These are phyloP conservation scores for Arthroderma uncinatum DNA, from an alignment of 2,329 filamentous ascomycete species.

Conservation along the genomic window DNA sequence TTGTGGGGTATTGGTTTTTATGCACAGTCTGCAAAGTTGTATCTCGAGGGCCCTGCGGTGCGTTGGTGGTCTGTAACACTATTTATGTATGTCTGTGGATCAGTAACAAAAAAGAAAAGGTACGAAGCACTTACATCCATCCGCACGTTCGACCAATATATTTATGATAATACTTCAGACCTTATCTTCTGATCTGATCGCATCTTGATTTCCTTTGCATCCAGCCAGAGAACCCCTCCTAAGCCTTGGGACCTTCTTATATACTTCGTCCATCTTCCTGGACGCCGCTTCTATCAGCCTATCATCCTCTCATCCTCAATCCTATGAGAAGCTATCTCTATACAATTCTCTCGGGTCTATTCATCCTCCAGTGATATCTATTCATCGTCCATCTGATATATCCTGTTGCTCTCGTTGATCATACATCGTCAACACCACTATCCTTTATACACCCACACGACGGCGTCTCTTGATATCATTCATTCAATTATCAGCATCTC, in stretches of 20 bases:
- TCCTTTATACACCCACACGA: not conserved
- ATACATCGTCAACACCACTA: not conserved
- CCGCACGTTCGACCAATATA: slow-evolving; percentile 1
- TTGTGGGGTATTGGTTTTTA: slow-evolving; percentile 2
- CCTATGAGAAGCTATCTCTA: not conserved
- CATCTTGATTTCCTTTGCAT: not conserved
- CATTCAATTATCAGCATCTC: not conserved
- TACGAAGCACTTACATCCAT: not conserved
- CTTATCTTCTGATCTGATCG: not conserved
- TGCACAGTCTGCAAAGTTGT: not conserved
- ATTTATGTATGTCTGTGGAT: slow-evolving; percentile 2
- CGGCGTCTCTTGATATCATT: not conserved
- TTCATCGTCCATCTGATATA: no score
- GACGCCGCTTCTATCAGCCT: not conserved
- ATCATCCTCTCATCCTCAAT: not conserved
- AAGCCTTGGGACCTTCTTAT: not conserved
- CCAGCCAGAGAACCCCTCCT: not conserved
- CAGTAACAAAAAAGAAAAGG: slow-evolving; percentile 1
- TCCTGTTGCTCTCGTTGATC: no score
- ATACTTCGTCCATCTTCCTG: not conserved
- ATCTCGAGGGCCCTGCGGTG: not conserved
- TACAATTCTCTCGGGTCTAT: not conserved
- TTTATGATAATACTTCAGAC: not conserved
- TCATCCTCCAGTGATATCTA: no score
- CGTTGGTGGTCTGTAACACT: slow-evolving; percentile 4